phyloP scores from a whole-genome alignment of 768 basidiomycete species.

The Serendipita indica region DNA sequence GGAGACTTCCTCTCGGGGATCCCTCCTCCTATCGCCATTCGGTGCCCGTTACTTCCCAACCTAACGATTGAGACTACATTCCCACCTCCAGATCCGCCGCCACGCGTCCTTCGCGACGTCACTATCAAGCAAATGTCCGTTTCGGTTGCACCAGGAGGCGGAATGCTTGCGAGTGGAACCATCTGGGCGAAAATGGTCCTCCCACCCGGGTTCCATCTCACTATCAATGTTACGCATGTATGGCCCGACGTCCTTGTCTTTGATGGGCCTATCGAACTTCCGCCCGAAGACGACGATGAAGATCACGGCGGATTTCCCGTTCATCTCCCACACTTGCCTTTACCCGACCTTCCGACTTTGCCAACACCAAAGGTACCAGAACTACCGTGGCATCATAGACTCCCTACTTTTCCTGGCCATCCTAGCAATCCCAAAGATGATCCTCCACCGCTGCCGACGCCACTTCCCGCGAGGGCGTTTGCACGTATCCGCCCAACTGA shows the following conservation, averaged over 20 bases:
- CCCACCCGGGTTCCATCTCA: slow-evolving; percentile 51
- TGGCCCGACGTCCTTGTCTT: slow-evolving; percentile 66
- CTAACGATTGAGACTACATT: slow-evolving; percentile 37
- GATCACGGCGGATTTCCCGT: background rate
- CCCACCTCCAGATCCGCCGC: slow-evolving; percentile 49
- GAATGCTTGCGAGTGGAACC: slow-evolving; percentile 53
- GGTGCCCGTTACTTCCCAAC: slow-evolving; percentile 38
- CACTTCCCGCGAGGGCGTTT: slow-evolving; percentile 58
- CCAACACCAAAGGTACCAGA: background rate
- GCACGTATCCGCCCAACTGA: slow-evolving; percentile 56
- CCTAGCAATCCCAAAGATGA: slow-evolving; percentile 10
- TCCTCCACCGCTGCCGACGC: slow-evolving; percentile 42
- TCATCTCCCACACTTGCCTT: background rate
- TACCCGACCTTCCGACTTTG: background rate
- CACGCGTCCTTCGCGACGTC: slow-evolving; percentile 52
- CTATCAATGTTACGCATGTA: slow-evolving; percentile 45
- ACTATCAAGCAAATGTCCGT: slow-evolving; percentile 66
- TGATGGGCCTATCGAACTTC: slow-evolving; percentile 41
- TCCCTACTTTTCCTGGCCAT: background rate
- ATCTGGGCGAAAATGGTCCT: slow-evolving; percentile 52
- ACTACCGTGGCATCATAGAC: background rate
- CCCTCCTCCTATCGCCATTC: slow-evolving; percentile 42
- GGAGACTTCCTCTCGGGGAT: slow-evolving; percentile 45
- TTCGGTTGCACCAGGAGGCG: slow-evolving; percentile 13
- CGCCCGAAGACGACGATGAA: background rate